Conservation (phyloP, 768 basidiomycete genomes). For the Boletus eberwhitei region DNA sequence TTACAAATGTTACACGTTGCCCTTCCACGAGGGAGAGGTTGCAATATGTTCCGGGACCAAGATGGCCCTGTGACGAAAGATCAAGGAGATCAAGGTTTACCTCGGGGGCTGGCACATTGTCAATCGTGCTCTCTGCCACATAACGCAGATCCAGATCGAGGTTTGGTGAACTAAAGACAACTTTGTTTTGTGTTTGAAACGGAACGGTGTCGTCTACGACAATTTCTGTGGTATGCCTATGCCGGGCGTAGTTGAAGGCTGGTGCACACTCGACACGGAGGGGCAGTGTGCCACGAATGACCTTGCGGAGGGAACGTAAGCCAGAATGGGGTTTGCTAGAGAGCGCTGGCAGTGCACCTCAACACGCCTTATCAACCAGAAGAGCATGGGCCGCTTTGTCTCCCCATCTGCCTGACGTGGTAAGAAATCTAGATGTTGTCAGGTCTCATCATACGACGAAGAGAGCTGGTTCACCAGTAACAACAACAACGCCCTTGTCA, state of each 20-base stretch:
- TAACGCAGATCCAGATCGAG: slow-evolving; percentile 76
- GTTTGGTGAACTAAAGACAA: slow-evolving; percentile 54
- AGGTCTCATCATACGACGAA: neutral
- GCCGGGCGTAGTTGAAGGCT: slow-evolving; percentile 92
- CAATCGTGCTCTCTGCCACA: slow-evolving; percentile 55
- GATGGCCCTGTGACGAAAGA: slow-evolving; percentile 66
- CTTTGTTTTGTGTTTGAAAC: slow-evolving; percentile 49
- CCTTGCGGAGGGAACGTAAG: slow-evolving; percentile 34
- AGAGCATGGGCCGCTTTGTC: slow-evolving; percentile 60
- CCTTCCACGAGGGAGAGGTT: slow-evolving; percentile 74
- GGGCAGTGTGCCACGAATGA: slow-evolving; percentile 79
- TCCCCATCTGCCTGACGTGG: slow-evolving; percentile 52
- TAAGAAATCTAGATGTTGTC: slow-evolving; percentile 58
- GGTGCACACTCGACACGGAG: slow-evolving; percentile 89
- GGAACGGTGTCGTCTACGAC: slow-evolving; percentile 46
- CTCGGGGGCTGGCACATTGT: slow-evolving; percentile 47
- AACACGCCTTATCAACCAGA: slow-evolving; percentile 82
- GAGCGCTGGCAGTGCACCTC: slow-evolving; percentile 42
- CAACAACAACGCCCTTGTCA: slow-evolving; percentile 79
- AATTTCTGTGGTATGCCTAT: slow-evolving; percentile 62
- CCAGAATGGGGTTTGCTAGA: neutral
- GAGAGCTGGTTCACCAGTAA: slow-evolving; percentile 55
- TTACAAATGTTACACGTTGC: slow-evolving; percentile 84
- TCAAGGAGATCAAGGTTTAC: slow-evolving; percentile 62
- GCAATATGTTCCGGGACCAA: slow-evolving; percentile 60